Evolutionary conservation across 2,329 filamentous ascomycete species (phyloP).

Genomic region (Periconia sp.): DNA sequence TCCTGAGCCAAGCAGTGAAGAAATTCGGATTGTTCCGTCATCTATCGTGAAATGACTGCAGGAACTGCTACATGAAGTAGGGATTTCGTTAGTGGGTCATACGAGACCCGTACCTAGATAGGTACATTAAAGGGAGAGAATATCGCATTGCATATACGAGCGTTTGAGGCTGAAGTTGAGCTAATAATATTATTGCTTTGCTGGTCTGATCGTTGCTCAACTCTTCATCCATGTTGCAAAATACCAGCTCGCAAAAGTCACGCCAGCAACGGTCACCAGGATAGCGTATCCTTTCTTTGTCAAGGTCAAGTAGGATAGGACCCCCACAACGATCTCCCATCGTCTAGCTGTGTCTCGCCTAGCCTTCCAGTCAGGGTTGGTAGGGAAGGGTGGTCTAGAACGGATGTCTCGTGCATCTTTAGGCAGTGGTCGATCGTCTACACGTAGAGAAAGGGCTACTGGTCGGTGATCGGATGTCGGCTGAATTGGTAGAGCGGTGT

Average conservation of each 20-base stretch:
- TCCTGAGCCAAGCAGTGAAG: too few relatives aligned
- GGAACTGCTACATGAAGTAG: too few relatives aligned
- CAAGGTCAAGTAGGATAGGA: slow-evolving; percentile 60
- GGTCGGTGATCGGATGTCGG: slow-evolving; percentile 87
- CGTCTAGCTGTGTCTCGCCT: slow-evolving; percentile 60
- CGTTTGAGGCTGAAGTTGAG: too few relatives aligned
- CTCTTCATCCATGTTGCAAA: slow-evolving; percentile 24
- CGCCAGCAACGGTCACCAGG: slow-evolving; percentile 37
- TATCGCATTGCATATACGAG: too few relatives aligned
- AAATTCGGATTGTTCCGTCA: too few relatives aligned
- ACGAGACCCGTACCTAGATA: too few relatives aligned
- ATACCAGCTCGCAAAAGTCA: slow-evolving; percentile 33
- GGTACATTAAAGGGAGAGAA: too few relatives aligned
- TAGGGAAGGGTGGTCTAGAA: slow-evolving; percentile 60
- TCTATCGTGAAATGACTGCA: too few relatives aligned
- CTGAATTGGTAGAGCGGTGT: slow-evolving; percentile 78
- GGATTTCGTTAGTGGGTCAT: too few relatives aligned
- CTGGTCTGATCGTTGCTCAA: slow-evolving; percentile 10
- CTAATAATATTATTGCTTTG: too few relatives aligned
- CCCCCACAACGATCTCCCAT: slow-evolving; percentile 66
- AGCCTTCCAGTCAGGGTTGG: slow-evolving; percentile 63
- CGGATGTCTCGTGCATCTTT: slow-evolving; percentile 43
- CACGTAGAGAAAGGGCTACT: slow-evolving; percentile 72
- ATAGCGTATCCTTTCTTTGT: slow-evolving; percentile 55
- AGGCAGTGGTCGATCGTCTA: slow-evolving; percentile 63